A percentile compares a stretch with the other conserved stretches of the same genome.
Conservation (phyloP, 768 basidiomycete species). For the Sarcomyxa edulis region DNA sequence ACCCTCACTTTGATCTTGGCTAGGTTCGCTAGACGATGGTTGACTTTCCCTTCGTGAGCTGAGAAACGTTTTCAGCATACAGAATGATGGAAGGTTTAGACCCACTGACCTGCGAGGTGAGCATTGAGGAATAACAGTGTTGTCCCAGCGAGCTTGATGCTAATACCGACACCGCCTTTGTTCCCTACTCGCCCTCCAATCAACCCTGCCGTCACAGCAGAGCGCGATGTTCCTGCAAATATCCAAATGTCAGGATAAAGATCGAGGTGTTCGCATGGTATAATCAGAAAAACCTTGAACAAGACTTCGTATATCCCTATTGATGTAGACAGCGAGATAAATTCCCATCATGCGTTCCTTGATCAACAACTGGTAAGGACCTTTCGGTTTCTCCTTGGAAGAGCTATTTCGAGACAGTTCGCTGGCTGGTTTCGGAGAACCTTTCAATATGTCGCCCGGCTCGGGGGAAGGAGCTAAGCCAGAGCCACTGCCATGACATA, state of each 20-base stretch:
- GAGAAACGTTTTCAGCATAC: conserved; percentile 2
- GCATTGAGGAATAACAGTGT: conserved; percentile 88
- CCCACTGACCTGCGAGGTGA: conserved; percentile 71
- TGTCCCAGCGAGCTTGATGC: conserved; percentile 74
- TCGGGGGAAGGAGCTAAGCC: too few relatives aligned
- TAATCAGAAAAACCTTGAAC: conserved; percentile 45
- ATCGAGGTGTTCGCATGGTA: neutral
- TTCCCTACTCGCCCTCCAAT: conserved; percentile 91
- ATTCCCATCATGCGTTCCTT: conserved; percentile 94
- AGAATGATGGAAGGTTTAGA: neutral
- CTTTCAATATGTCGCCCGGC: too few relatives aligned
- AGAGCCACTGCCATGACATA: conserved; percentile 40
- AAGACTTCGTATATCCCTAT: conserved; percentile 60
- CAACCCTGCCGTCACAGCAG: conserved; percentile 82
- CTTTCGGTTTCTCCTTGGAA: conserved; percentile 41
- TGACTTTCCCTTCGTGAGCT: conserved; percentile 75
- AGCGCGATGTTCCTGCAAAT: conserved; percentile 61
- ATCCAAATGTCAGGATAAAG: conserved; percentile 7
- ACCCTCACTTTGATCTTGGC: conserved; percentile 75
- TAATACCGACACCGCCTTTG: conserved; percentile 91
- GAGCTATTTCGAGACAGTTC: conserved; percentile 21
- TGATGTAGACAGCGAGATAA: conserved; percentile 71
- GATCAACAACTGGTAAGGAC: conserved; percentile 78
- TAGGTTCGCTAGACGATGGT: conserved; percentile 81
- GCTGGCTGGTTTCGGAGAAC: conserved; percentile 36